A percentile compares a stretch with the other conserved stretches of the same genome.
Conservation (phyloP, 2,329 filamentous ascomycete genomes). For the Dactylellina drechsleri region DNA sequence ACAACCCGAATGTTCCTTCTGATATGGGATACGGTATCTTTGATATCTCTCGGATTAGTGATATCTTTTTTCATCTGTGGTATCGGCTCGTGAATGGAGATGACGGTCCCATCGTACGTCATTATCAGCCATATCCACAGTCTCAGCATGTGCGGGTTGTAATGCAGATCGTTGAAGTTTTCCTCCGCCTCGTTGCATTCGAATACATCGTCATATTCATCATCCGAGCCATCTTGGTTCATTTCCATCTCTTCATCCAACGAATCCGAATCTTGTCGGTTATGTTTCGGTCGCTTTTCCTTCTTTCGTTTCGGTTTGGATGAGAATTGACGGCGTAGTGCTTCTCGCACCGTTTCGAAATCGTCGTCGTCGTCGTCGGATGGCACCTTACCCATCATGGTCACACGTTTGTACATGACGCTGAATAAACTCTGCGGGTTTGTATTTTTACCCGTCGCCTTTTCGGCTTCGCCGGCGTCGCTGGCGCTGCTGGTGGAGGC, state of each 20-base stretch:
- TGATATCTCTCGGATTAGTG: slow-evolving; percentile 30
- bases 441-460: slow-evolving; percentile 25
- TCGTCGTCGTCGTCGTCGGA: slow-evolving; percentile 57
- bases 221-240: slow-evolving; percentile 38
- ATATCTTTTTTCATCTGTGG: slow-evolving; percentile 61
- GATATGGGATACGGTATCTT: slow-evolving; percentile 57
- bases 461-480: slow-evolving; percentile 6
- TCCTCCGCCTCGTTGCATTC: slow-evolving; percentile 56
- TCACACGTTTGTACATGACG: slow-evolving; percentile 42
- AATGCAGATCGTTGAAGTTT: slow-evolving; percentile 51
- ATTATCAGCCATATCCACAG: slow-evolving; percentile 67
- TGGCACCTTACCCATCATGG: slow-evolving; percentile 8
- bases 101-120: slow-evolving; percentile 63
- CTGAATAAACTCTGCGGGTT: slow-evolving; percentile 31
- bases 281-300: not conserved
- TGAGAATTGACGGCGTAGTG: slow-evolving; percentile 36
- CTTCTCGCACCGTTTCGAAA: slow-evolving; percentile 52
- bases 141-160: slow-evolving; percentile 62
- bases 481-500: slow-evolving; percentile 27
- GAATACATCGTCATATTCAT: slow-evolving; percentile 40
- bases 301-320: slow-evolving; percentile 36
- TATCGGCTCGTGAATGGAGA: slow-evolving; percentile 63
- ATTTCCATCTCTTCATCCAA: slow-evolving; percentile 41
- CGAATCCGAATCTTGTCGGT: slow-evolving; percentile 45
- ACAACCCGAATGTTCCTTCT: slow-evolving; percentile 57